Conservation (phyloP, 345 rosid species). For the Triadica sebifera region DNA sequence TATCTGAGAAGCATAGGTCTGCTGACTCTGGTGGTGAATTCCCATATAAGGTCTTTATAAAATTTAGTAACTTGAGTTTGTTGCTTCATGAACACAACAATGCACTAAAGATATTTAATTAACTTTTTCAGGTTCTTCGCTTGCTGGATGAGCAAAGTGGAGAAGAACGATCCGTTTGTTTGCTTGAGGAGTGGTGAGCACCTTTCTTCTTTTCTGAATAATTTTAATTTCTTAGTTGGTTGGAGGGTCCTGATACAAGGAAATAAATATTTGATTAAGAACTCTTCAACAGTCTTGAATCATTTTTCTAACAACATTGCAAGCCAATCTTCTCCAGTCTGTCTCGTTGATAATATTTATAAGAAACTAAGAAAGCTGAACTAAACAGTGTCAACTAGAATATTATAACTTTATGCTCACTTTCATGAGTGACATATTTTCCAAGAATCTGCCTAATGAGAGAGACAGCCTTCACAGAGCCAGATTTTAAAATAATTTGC, state of each 20-base stretch:
- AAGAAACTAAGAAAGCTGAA: background rate
- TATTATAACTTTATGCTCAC: background rate
- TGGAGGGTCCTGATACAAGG: background rate
- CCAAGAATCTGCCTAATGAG: no score
- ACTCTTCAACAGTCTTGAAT: background rate
- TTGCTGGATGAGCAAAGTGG: slow-evolving; percentile 82
- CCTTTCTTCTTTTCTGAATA: background rate
- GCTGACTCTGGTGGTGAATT: slow-evolving; percentile 38
- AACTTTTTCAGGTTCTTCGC: slow-evolving; percentile 74
- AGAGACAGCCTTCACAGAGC: background rate
- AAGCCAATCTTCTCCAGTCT: background rate
- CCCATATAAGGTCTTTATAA: slow-evolving; percentile 60
- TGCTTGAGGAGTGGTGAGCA: slow-evolving; percentile 83
- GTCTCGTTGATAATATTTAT: background rate
- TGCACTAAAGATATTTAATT: slow-evolving; percentile 19
- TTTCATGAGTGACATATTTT: background rate
- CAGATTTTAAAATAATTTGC: background rate
- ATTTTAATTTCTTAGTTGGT: background rate
- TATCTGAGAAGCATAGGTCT: slow-evolving; percentile 58
- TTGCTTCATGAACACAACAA: slow-evolving; percentile 9
- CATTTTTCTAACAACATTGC: background rate
- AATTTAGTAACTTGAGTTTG: slow-evolving; percentile 11
- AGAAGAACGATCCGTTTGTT: slow-evolving; percentile 67
- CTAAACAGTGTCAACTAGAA: background rate
- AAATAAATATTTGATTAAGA: background rate